phyloP scores from a whole-genome alignment of 202 grass and related monocot species.

The Hordeum pubiflorum region DNA sequence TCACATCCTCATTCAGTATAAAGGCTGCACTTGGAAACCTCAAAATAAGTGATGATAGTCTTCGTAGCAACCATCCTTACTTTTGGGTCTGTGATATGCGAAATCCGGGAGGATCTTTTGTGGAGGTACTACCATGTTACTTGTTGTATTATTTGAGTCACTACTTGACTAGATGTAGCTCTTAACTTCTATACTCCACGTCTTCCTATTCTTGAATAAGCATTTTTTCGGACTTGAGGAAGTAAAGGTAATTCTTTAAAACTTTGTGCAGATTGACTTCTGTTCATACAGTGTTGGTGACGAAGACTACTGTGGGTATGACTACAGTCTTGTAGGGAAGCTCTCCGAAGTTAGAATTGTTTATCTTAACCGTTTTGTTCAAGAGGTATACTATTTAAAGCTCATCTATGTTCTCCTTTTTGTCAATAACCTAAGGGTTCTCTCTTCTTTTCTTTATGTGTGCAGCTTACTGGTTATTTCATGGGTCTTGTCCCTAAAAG shows the following conservation, averaged over 20 bases:
- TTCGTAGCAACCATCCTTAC: constrained; percentile 62
- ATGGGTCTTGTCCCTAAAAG: constrained; percentile 87
- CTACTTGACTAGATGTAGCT: constrained; percentile 8
- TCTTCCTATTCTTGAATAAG: constrained; percentile 10
- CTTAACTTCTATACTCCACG: neutral
- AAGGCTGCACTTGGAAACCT: constrained; percentile 98
- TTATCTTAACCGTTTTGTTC: constrained; percentile 97
- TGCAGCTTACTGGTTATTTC: constrained; percentile 81
- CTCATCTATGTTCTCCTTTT: constrained; percentile 17
- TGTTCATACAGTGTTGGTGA: constrained; percentile 76
- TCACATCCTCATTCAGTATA: constrained; percentile 82
- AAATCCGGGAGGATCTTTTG: constrained; percentile 91
- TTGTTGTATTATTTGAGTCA: constrained; percentile 2
- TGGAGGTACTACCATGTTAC: constrained; percentile 59
- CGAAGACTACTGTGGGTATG: constrained; percentile 85
- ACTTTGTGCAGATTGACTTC: constrained; percentile 75
- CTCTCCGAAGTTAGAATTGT: constrained; percentile 99
- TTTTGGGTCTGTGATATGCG: constrained; percentile 99
- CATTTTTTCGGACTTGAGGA: neutral
- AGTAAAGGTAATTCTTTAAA: constrained; percentile 20
- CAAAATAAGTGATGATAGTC: constrained; percentile 97
- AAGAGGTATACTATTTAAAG: constrained; percentile 59
- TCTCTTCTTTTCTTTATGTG: neutral
- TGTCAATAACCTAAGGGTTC: constrained; percentile 6
- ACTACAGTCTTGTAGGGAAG: constrained; percentile 83